phyloP scores from a whole-genome alignment of 768 basidiomycete species.

The Lactarius hatsudake region DNA sequence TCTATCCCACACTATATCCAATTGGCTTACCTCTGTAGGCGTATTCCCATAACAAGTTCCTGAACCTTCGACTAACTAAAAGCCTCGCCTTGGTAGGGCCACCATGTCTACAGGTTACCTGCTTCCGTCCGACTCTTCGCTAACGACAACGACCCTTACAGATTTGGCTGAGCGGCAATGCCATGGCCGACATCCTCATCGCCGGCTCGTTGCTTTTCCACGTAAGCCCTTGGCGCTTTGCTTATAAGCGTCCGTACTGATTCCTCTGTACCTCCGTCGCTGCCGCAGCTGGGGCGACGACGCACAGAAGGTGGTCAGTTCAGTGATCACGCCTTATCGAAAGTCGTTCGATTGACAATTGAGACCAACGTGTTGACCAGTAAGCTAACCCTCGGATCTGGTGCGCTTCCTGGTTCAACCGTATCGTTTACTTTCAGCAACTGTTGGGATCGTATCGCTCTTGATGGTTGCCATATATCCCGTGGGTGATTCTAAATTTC shows the following conservation, averaged over 20 bases:
- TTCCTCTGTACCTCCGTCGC: neutral
- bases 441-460: neutral
- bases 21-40: neutral
- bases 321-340: constrained; percentile 18
- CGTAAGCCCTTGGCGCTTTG: neutral
- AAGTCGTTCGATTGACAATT: constrained; percentile 30
- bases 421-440: neutral
- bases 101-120: neutral
- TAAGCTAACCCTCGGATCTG: neutral
- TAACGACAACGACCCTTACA: neutral
- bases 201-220: constrained; percentile 10
- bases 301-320: neutral
- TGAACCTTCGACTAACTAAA: neutral
- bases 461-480: constrained; percentile 1
- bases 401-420: neutral
- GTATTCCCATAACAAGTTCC: neutral
- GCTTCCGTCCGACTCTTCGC: neutral
- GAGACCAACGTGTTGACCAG: constrained; percentile 30
- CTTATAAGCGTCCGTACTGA: too few relatives aligned
- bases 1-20: neutral
- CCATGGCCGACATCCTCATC: constrained; percentile 13
- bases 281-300: neutral
- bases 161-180: constrained; percentile 17
- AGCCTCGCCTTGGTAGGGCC: neutral
- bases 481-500: neutral